Conservation (phyloP, 208 protist genomes). For the Trypanosoma boissoni region DNA sequence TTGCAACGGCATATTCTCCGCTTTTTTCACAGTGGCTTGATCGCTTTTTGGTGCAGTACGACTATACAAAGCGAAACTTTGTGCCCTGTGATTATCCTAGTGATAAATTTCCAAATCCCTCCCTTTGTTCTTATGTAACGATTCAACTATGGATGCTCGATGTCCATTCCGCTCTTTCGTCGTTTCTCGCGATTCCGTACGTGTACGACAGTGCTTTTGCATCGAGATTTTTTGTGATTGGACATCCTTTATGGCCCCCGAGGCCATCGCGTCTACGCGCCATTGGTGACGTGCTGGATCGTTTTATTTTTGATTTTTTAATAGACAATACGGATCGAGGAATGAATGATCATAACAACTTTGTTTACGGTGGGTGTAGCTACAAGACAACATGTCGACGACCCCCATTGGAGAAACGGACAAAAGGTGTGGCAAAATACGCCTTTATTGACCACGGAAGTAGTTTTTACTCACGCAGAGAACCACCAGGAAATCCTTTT, state of each 20-base stretch:
- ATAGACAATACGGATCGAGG: slow-evolving; percentile 81
- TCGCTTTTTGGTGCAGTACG: slow-evolving; percentile 61
- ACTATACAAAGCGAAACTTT: slow-evolving; percentile 58
- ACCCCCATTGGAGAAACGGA: slow-evolving; percentile 28
- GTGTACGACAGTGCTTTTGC: slow-evolving; percentile 56
- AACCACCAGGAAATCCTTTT: slow-evolving; percentile 61
- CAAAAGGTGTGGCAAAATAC: slow-evolving; percentile 68
- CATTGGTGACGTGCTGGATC: slow-evolving; percentile 68
- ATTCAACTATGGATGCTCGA: slow-evolving; percentile 87
- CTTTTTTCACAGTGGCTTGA: slow-evolving; percentile 81
- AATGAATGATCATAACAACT: slow-evolving; percentile 87
- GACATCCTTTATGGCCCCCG: slow-evolving; percentile 49
- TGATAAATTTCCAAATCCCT: not conserved
- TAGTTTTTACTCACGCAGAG: slow-evolving; percentile 79
- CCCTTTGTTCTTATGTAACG: slow-evolving; percentile 54
- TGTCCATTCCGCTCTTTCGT: slow-evolving; percentile 61
- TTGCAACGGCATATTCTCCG: slow-evolving; percentile 58
- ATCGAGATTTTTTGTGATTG: slow-evolving; percentile 67
- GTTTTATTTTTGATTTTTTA: slow-evolving; percentile 84
- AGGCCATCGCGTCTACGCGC: slow-evolving; percentile 54
- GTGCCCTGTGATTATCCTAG: slow-evolving; percentile 38
- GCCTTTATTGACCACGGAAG: slow-evolving; percentile 84
- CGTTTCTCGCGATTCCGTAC: slow-evolving; percentile 66
- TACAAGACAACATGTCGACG: slow-evolving; percentile 40
- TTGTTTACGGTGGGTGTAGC: slow-evolving; percentile 83